Evolutionary conservation across 2,329 filamentous ascomycete genomes (phyloP), one percentile per base, ranked within the genome.

Genomic region (Aspergillus alliaceus): DNA sequence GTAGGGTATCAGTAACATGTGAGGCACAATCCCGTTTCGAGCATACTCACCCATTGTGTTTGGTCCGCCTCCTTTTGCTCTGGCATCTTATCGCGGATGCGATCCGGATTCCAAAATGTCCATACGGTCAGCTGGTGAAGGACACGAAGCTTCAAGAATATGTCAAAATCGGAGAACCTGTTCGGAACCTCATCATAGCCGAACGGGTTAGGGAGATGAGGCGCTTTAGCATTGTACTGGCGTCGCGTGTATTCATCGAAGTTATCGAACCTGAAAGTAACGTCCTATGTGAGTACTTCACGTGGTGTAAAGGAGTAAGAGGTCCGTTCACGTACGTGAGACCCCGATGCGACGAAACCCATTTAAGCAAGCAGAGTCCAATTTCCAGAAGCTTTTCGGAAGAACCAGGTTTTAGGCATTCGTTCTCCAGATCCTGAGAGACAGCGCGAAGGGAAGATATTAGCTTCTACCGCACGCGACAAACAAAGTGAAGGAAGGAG

Each of bases 241-340:
- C 92, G 89, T 66, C 92, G 87, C 32, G 92, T 89, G 72, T 97
- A 96, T 69, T 97, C 92, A 71, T 98, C 92, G 66, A 98, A 96
- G 49, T 95, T 88, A 3, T 96, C 92, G 52, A 82, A 85, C 1
- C 93, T 97, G 66, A 49, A 51, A 47, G 37, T 20, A 50, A 44
- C 29, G 40, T 15, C 15, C 22, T 24, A 29, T 22, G n/a, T 63
- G 31, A 66, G 63, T 35, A 12, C 14, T 34, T 20, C 20, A 31
- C 25, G 25, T 14, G 9, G 24, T 29, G 24, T 31, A n/a, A 24
- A 32, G 14, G 20, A 31, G n/a, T 18, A 20, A 12, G 24, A 46
- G 32, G 46, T 29, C 1, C 40, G 37, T 27, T 3, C 60, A 82
- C 90, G 64, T 84, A 96, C 92, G 89, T 96, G 48, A 98, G 80